Conservation (phyloP, 1,139 yeast species). For the Pneumocystis canis region DNA sequence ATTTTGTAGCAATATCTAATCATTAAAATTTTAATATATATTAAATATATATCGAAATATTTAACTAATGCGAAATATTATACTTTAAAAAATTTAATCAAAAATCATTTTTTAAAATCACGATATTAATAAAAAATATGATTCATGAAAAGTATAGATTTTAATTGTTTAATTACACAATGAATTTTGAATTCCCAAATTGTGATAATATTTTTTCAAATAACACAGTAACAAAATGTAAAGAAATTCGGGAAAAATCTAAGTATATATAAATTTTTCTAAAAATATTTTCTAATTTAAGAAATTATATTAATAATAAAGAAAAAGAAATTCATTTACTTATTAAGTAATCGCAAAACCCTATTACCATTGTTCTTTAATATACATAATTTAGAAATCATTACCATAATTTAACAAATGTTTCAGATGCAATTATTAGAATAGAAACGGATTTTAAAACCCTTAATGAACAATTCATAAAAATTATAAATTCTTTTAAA, state of each 20-base stretch:
- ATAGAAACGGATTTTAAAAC: background rate
- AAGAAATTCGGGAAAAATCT: background rate
- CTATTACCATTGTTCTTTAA: background rate
- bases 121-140: background rate
- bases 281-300: background rate
- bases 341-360: background rate
- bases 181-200: background rate
- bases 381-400: background rate
- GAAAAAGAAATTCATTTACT: background rate
- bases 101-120: too few relatives aligned
- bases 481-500: background rate
- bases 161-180: background rate
- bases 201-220: background rate
- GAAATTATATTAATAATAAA: background rate
- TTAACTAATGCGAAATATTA: background rate
- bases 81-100: background rate
- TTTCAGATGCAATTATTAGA: background rate
- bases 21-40: background rate
- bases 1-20: background rate
- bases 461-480: background rate
- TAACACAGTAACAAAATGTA: background rate
- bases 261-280: background rate
- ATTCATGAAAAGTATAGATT: background rate
- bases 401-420: background rate
- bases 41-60: background rate